Percentiles rank a stretch among this genome's conserved stretches.
These are phyloP conservation scores for Podila clonocystis DNA, from an alignment of 192 early-diverging fungal species.

Conservation along the genomic window DNA sequence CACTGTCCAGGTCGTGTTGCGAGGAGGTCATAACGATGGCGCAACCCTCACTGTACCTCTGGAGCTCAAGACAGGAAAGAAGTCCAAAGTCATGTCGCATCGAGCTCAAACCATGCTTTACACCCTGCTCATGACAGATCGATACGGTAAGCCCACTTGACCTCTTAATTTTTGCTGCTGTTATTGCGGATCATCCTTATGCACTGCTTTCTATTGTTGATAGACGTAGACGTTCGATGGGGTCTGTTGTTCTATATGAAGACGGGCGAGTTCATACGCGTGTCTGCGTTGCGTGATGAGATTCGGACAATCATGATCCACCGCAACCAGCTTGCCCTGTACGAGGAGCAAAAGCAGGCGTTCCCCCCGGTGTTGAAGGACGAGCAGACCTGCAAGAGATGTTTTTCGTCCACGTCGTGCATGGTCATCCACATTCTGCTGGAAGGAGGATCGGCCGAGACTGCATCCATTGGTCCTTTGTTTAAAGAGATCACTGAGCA, in stretches of 20 bases:
- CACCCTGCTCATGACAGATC: conserved; percentile 84
- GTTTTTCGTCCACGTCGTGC: conserved; percentile 73
- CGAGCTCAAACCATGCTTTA: conserved; percentile 89
- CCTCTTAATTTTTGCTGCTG: not conserved
- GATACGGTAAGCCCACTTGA: conserved; percentile 65
- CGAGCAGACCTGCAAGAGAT: conserved; percentile 70
- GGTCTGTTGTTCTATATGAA: conserved; percentile 87
- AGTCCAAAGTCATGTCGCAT: conserved; percentile 67
- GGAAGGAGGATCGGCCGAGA: conserved; percentile 70
- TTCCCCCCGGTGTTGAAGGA: conserved; percentile 81
- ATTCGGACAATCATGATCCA: conserved; percentile 75
- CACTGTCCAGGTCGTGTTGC: conserved; percentile 58
- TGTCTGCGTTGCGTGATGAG: conserved; percentile 72
- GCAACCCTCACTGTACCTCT: conserved; percentile 76
- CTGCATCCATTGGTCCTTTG: conserved; percentile 64
- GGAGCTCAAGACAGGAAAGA: conserved; percentile 87
- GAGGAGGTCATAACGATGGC: not conserved
- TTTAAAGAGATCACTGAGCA: conserved; percentile 74
- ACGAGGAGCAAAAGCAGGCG: conserved; percentile 44
- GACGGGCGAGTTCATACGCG: conserved; percentile 66
- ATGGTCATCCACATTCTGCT: conserved; percentile 75
- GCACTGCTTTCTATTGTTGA: not conserved
- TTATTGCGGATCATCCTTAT: conserved; percentile 3
- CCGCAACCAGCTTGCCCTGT: conserved; percentile 79
- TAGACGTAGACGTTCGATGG: conserved; percentile 70